These are phyloP conservation scores for Moesziomyces sp. DNA, from an alignment of 1,284 basidiomycete genomes.

Conservation along the genomic window DNA sequence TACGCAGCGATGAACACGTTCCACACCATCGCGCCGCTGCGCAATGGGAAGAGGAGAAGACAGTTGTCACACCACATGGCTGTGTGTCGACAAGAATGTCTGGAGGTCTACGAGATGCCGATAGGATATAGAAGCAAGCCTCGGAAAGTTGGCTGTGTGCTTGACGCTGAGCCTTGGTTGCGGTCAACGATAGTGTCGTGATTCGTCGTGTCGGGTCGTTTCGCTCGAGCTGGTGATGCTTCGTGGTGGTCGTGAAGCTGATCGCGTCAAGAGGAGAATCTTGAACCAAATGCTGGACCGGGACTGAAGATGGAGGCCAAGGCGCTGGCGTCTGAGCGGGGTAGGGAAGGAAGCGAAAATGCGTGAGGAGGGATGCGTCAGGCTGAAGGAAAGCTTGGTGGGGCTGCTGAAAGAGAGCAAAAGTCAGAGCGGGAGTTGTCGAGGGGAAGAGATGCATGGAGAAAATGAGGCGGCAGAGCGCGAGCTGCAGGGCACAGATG, in stretches of 20 bases:
- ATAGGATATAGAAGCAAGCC: too few species aligned
- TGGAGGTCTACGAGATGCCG: too few species aligned
- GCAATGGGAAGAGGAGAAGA: constrained; percentile 52
- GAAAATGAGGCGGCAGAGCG: constrained; percentile 8
- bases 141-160: too few species aligned
- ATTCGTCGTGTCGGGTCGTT: neutral
- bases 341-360: neutral
- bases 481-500: constrained; percentile 27
- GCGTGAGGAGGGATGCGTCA: neutral
- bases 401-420: neutral
- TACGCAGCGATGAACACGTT: constrained; percentile 75
- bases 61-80: constrained; percentile 62
- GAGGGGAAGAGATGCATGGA: neutral
- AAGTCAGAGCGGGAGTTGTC: neutral
- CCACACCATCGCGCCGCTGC: constrained; percentile 78
- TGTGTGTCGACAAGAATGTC: neutral
- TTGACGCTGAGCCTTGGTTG: neutral
- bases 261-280: neutral
- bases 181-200: constrained; percentile 1
- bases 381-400: neutral
- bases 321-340: constrained; percentile 2
- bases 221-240: neutral
- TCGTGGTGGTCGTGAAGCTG: neutral
- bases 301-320: neutral
- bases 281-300: neutral